These are phyloP conservation scores for Arthrobotrys sinensis DNA, from an alignment of 2,329 filamentous ascomycete genomes.

Conservation along the genomic window DNA sequence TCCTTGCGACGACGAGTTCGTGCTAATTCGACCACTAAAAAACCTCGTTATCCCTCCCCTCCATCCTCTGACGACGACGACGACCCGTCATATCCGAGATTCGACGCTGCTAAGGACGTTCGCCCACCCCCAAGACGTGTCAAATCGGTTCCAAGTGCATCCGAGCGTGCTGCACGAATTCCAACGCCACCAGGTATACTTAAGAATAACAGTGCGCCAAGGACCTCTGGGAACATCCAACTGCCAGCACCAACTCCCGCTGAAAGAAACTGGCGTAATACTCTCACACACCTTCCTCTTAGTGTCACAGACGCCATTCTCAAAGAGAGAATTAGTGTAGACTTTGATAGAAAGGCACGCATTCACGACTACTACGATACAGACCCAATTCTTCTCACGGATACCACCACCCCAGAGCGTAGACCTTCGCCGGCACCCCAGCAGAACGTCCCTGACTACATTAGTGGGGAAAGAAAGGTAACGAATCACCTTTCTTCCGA, in stretches of 20 bases:
- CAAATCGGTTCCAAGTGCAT: conserved; percentile 16
- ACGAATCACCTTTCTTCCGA: not conserved
- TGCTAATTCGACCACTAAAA: not conserved
- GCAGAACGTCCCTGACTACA: not conserved
- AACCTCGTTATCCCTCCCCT: not conserved
- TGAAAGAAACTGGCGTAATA: conserved; percentile 2
- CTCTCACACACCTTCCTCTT: not conserved
- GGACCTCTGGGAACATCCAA: conserved; percentile 14
- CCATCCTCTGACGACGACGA: not conserved
- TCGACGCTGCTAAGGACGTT: conserved; percentile 22
- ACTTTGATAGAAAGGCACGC: not conserved
- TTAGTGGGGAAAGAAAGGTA: not conserved
- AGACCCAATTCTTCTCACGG: not conserved
- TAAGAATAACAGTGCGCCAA: conserved; percentile 26
- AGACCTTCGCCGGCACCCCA: not conserved
- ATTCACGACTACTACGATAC: conserved; percentile 10
- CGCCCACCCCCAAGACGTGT: not conserved
- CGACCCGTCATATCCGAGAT: not conserved
- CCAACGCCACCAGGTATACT: conserved; percentile 40
- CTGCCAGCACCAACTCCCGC: not conserved
- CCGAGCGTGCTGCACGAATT: conserved; percentile 19
- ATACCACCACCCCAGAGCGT: conserved; percentile 1
- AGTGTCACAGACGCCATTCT: not conserved
- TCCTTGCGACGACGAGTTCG: not conserved
- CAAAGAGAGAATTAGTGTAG: not conserved